Evolutionary conservation across 352 stramenopile genomes (phyloP), one percentile per base, ranked within the genome.

Genomic region (Pythium chondricola): DNA sequence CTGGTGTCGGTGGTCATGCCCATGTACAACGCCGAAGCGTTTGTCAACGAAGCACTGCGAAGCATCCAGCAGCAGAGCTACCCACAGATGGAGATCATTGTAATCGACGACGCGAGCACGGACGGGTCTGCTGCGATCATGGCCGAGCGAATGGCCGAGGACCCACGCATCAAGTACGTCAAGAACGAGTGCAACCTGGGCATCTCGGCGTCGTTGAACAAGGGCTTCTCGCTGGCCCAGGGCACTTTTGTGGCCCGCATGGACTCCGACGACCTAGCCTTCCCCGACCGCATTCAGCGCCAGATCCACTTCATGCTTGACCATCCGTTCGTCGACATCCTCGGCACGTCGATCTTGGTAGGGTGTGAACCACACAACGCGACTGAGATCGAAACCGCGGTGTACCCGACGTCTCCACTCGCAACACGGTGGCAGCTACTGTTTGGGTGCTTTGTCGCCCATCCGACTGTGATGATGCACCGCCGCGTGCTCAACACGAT

Each of bases 231-330:
- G 16, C 21, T 68, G 17, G 80, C 78, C 13, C 54, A 48, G 22
- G 63, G 71, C 27, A 56, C 65, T 7, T 68, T 88, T 45, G 48
- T 95, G 11, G 80, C 82, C 3, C 69, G 85, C 39, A 95, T 95
- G 85, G 85, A 95, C 40, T 78, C 73, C 38, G 85, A 95, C 63
- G 85, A 95, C 47, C 38, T 95, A 26, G 68, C 65, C 17, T 50
- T 83, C 10, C 61, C 72, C 21, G 49, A 71, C 5, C 67, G 85
- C 6, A 66, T 96, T 10, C 47, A 71, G 26, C 48, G 59, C 5
- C 84, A 95, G 52, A 39, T 83, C 29, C 29, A 49, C 10, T 76
- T 68, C 25, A 53, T 86, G 39, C 37, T 49, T 2, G 52, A 66
- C 43, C 54, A 72, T 14, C 64, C 60, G n/a, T 47, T 71, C 31